These are phyloP conservation scores for Aspergillus versicolor DNA, from an alignment of 2,329 filamentous ascomycete genomes.

Conservation along the genomic window DNA sequence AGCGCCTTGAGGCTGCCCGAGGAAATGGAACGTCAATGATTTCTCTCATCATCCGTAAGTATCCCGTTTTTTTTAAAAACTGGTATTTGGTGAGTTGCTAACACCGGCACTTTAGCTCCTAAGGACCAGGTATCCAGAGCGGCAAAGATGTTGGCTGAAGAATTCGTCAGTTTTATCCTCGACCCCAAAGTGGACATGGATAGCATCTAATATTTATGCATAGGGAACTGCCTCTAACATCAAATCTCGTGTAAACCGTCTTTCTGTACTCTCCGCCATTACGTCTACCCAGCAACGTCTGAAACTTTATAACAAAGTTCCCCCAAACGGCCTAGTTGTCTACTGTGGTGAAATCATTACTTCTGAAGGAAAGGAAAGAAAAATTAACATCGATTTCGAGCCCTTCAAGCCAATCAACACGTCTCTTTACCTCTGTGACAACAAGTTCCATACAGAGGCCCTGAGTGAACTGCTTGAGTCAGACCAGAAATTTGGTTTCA, in stretches of 20 bases:
- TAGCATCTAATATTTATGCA: constrained; percentile 11
- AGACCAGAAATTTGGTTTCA: constrained; percentile 99
- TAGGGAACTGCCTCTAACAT: constrained; percentile 98
- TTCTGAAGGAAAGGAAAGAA: constrained; percentile 95
- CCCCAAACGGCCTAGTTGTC: constrained; percentile 93
- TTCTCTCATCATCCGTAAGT: constrained; percentile 94
- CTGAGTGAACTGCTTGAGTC: constrained; percentile 96
- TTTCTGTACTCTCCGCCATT: constrained; percentile 96
- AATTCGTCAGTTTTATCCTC: constrained; percentile 68
- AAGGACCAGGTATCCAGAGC: constrained; percentile 97
- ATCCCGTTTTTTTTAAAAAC: not conserved
- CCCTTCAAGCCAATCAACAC: constrained; percentile 99
- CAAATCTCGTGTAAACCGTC: constrained; percentile 98
- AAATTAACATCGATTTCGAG: constrained; percentile 99
- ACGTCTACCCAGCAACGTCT: constrained; percentile 98
- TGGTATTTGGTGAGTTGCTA: constrained; percentile 13
- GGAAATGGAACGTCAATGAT: constrained; percentile 99
- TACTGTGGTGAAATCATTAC: constrained; percentile 99
- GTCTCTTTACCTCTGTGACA: constrained; percentile 98
- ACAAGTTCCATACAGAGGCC: constrained; percentile 99
- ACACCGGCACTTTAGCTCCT: constrained; percentile 61
- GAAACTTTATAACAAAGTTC: constrained; percentile 98
- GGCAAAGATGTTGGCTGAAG: constrained; percentile 99
- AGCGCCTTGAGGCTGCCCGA: constrained; percentile 92
- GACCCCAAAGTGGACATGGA: not conserved